These are phyloP conservation scores for Hypoxylon sp. DNA, from an alignment of 2,329 filamentous ascomycete species.

Conservation along the genomic window DNA sequence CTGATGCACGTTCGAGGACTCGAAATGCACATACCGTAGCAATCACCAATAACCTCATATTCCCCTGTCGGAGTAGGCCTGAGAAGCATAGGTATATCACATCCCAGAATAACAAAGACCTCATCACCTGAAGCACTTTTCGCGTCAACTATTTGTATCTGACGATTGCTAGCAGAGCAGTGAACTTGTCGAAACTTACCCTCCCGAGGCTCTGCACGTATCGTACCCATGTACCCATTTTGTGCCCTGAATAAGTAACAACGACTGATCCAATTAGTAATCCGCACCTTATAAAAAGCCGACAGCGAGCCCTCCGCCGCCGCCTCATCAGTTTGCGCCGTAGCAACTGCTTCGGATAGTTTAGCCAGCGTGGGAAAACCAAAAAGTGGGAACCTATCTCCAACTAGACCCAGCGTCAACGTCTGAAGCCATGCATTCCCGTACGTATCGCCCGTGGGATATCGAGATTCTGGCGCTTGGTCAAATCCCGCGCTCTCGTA, in stretches of 20 bases:
- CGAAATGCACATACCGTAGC: slow-evolving; percentile 31
- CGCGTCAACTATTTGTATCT: neutral
- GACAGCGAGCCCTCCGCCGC: neutral
- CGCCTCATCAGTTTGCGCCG: neutral
- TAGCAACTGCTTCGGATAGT: neutral
- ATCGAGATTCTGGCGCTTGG: slow-evolving; percentile 3
- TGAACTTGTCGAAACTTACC: slow-evolving; percentile 25
- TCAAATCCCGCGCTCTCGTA: slow-evolving; percentile 3
- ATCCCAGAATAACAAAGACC: slow-evolving; percentile 39
- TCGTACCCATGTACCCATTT: slow-evolving; percentile 30
- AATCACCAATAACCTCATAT: slow-evolving; percentile 39
- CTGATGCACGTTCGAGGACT: neutral
- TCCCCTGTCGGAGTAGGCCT: slow-evolving; percentile 13
- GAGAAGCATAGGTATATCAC: slow-evolving; percentile 35
- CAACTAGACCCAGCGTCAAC: slow-evolving; percentile 1
- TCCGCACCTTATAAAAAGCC: neutral
- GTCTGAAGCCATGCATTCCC: slow-evolving; percentile 36
- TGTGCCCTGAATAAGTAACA: slow-evolving; percentile 18
- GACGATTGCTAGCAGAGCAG: neutral
- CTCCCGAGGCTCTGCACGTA: neutral
- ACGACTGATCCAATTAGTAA: neutral
- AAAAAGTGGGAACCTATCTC: slow-evolving; percentile 1
- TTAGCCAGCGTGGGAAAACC: neutral
- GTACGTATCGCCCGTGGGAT: slow-evolving; percentile 35
- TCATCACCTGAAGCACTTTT: slow-evolving; percentile 36